These are phyloP conservation scores for Colletotrichum karsti DNA, from an alignment of 2,329 filamentous ascomycete species.

Conservation along the genomic window DNA sequence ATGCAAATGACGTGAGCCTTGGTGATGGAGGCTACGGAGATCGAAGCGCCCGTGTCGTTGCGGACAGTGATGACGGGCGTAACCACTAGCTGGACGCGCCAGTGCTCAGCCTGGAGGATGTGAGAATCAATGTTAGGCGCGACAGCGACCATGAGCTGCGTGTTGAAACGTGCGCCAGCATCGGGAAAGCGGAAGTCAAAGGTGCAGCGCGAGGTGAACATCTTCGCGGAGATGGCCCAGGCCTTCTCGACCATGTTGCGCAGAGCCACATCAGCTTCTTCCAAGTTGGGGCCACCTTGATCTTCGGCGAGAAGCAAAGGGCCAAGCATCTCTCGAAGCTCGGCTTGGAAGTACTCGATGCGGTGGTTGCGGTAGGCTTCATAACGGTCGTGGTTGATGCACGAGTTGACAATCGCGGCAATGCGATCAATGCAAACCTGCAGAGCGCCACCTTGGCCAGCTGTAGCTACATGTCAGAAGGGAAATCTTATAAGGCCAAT, in stretches of 20 bases:
- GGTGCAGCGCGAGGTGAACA: slow-evolving; percentile 53
- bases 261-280: slow-evolving; percentile 52
- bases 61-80: slow-evolving; percentile 64
- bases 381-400: slow-evolving; percentile 43
- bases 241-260: slow-evolving; percentile 48
- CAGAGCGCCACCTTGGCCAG: slow-evolving; percentile 24
- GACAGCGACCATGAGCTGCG: slow-evolving; percentile 55
- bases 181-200: slow-evolving; percentile 61
- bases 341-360: slow-evolving; percentile 45
- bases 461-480: neutral
- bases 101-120: slow-evolving; percentile 58
- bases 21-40: slow-evolving; percentile 53
- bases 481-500: neutral
- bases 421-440: slow-evolving; percentile 50
- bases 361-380: slow-evolving; percentile 30
- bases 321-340: slow-evolving; percentile 50
- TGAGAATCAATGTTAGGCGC: slow-evolving; percentile 50
- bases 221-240: slow-evolving; percentile 55
- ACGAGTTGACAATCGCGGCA: slow-evolving; percentile 44
- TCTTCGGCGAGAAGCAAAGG: slow-evolving; percentile 48
- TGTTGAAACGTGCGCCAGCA: slow-evolving; percentile 56
- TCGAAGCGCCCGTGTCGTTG: slow-evolving; percentile 56
- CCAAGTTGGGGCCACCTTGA: slow-evolving; percentile 33
- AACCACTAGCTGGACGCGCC: slow-evolving; percentile 61
- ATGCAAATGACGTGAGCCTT: slow-evolving; percentile 59